phyloP scores from a whole-genome alignment of 1,284 basidiomycete species.

The Malassezia yamatoensis region DNA sequence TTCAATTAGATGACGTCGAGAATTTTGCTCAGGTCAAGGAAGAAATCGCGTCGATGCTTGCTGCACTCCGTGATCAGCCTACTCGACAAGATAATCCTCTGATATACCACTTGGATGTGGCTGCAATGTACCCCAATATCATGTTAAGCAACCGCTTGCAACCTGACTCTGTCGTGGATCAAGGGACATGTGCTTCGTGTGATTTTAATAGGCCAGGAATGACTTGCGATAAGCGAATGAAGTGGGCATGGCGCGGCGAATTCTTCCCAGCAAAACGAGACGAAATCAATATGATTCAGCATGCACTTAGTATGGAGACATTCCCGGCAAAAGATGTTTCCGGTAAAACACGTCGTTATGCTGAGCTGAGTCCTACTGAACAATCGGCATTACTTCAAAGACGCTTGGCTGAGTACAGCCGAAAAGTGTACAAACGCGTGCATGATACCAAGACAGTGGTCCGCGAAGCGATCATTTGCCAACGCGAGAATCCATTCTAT shows the following conservation, averaged over 20 bases:
- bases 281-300: slow-evolving; percentile 98
- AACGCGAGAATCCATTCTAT: slow-evolving; percentile 97
- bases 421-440: slow-evolving; percentile 98
- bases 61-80: slow-evolving; percentile 82
- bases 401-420: slow-evolving; percentile 91
- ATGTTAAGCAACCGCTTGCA: slow-evolving; percentile 99
- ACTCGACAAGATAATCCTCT: slow-evolving; percentile 79
- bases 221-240: slow-evolving; percentile 80
- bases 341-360: slow-evolving; percentile 66
- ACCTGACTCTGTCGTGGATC: slow-evolving; percentile 94
- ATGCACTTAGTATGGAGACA: slow-evolving; percentile 84
- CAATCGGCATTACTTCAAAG: slow-evolving; percentile 89
- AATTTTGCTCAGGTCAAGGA: slow-evolving; percentile 90
- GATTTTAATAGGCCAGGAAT: slow-evolving; percentile 97
- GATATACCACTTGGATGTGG: slow-evolving; percentile 97
- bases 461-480: slow-evolving; percentile 90
- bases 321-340: slow-evolving; percentile 75
- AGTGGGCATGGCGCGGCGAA: slow-evolving; percentile 99
- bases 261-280: slow-evolving; percentile 96
- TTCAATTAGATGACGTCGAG: slow-evolving; percentile 69
- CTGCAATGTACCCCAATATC: slow-evolving; percentile 99
- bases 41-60: slow-evolving; percentile 68
- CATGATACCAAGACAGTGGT: slow-evolving; percentile 95
- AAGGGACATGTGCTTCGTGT: slow-evolving; percentile 92
- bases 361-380: slow-evolving; percentile 74